Evolutionary conservation across 179 eudicot genomes (phyloP), one percentile per base, ranked within the genome.

Genomic region (Silene vulgaris): DNA sequence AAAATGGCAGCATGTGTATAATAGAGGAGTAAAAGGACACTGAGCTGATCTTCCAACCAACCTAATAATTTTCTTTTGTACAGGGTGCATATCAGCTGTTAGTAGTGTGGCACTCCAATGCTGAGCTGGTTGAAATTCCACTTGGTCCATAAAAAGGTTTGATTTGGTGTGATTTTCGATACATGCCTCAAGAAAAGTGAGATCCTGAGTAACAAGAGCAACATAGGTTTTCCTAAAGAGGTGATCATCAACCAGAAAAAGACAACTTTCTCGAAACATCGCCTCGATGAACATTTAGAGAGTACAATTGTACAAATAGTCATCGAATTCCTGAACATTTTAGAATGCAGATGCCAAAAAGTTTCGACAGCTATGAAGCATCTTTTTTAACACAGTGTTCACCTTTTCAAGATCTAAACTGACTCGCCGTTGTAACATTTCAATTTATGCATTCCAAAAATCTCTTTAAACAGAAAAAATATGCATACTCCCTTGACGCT

Each of bases 91-190:
- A 75, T 86, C 95, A 70, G 97, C 87, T 80, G 83, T 86, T 37
- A 92, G 85, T 12, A 92, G 79, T n/a, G 87, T 86, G 54, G 97
- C 96, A 68, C 84, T 88, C 99, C 99, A 95, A 77, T 92, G 78
- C 68, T 84, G 93, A 82, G 97, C 86, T 73, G 97, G 99, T 80
- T 92, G 97, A 75, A 95, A 95, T 77, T 95, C 99, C 71, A 95
- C 99, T 95, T 95, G 99, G 77, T 95, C 97, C 99, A 95, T 95
- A 69, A 79, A 92, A 69, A 95, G 97, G 82, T 89, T 88, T 50
- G 94, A 76, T 85, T 95, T 95, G 59, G 99, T 95, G 82, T 95
- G 94, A 79, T 95, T 95, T 83, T 95, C 99, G 40, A 95, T 85
- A 82, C 97, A 92, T 67, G 99, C 97, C 87, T 95, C 99, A 84